A percentile compares a stretch with the other conserved stretches of the same genome.
These are phyloP conservation scores for Aspergillus sp. DNA, from an alignment of 2,329 filamentous ascomycete genomes.

Conservation along the genomic window DNA sequence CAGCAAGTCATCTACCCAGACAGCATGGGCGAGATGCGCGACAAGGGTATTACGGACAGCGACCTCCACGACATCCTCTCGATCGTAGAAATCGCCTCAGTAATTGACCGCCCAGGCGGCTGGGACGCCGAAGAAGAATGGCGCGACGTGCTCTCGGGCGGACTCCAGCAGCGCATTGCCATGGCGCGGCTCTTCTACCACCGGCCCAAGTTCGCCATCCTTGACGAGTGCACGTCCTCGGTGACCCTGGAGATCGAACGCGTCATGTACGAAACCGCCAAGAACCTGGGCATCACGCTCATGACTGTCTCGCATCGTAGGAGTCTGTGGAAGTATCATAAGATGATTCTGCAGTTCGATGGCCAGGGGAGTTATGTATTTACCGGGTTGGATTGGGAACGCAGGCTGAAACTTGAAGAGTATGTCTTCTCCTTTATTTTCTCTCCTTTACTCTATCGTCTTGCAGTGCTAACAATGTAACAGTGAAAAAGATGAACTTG, in stretches of 20 bases:
- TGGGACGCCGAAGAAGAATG: conserved; percentile 96
- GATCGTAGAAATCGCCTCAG: conserved; percentile 71
- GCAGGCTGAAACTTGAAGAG: conserved; percentile 77
- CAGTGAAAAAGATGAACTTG: conserved; percentile 85
- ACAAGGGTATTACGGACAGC: conserved; percentile 70
- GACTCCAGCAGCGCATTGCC: conserved; percentile 88
- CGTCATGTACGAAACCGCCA: conserved; percentile 95
- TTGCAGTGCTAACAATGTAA: conserved; percentile 9
- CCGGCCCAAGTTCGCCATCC: conserved; percentile 81
- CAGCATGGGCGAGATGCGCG: conserved; percentile 74
- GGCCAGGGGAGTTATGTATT: conserved; percentile 89
- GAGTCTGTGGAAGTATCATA: conserved; percentile 95
- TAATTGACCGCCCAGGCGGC: conserved; percentile 69
- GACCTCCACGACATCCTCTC: conserved; percentile 70
- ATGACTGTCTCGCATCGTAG: conserved; percentile 93
- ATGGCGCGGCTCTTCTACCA: conserved; percentile 97
- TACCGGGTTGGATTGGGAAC: conserved; percentile 79
- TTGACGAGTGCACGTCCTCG: conserved; percentile 92
- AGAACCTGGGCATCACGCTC: conserved; percentile 80
- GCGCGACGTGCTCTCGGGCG: conserved; percentile 86
- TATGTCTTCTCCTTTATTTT: conserved; percentile 28
- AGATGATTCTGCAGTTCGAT: conserved; percentile 90
- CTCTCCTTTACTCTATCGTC: background rate
- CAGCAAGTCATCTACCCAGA: conserved; percentile 98
- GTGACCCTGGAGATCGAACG: conserved; percentile 94